Base-by-base conservation (phyloP, 768 basidiomycete genomes). In the Gloeostereum incarnatum region DNA sequence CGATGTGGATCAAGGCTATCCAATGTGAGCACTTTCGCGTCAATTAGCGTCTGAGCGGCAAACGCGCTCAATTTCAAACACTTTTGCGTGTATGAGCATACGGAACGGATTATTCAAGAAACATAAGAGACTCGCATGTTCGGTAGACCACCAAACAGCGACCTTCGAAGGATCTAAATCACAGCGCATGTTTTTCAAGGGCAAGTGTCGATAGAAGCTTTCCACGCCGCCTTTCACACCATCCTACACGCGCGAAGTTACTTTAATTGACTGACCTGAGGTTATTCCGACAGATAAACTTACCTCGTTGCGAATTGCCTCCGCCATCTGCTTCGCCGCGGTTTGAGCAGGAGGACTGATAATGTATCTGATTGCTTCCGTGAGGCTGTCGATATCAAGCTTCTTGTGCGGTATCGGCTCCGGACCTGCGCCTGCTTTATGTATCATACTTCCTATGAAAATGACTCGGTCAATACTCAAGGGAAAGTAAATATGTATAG, bases 121-220 rank as follows among this genome's bases (percentile, higher is more conserved):
- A n/a, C n/a, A 20, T 21, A 13, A 17, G 36, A 16, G 13, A 52
- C 58, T 5, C 45, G 68, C 71, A 47, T 70, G 59, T 48, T 68
- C 59, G 6, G 61, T 59, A 3, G 66, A 73, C 71, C 73, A 80
- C 77, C 77, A 81, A 3, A 72, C 60, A 1, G 75, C 78, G 9
- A 75, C 45, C 23, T 61, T 58, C 1, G 59, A 55, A 0, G 73
- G 64, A 36, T 72, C 70, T 35, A 80, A 47, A 49, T 78, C 75
- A 45, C 78, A 81, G 48, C 73, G 57, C 77, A 81, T 79, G 45
- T 75, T 75, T 21, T 73, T 48, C 31, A 81, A 49, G 1, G 78
- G 77, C 13, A 81, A 55, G 50, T 79, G 77, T 30, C 57, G 57
- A 50, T 81, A 75, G 49, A 79, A 78, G 25, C 68, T 70, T 16